These are phyloP conservation scores for Hyphodiscus sp. DNA, from an alignment of 2,329 filamentous ascomycete genomes.

Conservation along the genomic window DNA sequence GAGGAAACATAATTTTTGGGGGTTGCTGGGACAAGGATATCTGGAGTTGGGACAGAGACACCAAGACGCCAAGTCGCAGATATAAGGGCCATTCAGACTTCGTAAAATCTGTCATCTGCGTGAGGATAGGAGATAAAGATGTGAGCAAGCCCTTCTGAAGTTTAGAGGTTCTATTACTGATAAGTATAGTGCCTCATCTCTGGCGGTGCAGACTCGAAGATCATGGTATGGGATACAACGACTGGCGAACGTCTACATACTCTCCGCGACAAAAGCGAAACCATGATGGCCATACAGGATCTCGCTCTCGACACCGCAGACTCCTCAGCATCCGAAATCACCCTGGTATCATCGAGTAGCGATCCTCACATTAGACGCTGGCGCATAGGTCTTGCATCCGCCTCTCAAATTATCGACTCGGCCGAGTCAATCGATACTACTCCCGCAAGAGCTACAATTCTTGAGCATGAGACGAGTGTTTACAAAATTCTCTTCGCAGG, in stretches of 20 bases:
- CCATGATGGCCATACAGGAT: constrained; percentile 73
- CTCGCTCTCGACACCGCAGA: constrained; percentile 67
- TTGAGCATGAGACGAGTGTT: constrained; percentile 85
- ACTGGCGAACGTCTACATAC: constrained; percentile 65
- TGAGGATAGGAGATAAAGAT: constrained; percentile 53
- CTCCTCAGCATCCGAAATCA: constrained; percentile 41
- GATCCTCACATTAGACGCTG: constrained; percentile 75
- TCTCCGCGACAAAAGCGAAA: constrained; percentile 64
- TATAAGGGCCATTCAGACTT: constrained; percentile 84
- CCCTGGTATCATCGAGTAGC: constrained; percentile 74
- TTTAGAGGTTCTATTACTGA: constrained; percentile 2
- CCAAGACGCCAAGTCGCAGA: constrained; percentile 46
- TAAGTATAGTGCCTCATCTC: constrained; percentile 51
- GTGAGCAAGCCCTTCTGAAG: constrained; percentile 25
- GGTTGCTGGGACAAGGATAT: constrained; percentile 93
- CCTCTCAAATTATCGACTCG: constrained; percentile 46
- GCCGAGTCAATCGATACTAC: constrained; percentile 26
- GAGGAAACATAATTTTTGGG: constrained; percentile 62
- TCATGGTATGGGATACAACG: constrained; percentile 74
- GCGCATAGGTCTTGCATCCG: constrained; percentile 49
- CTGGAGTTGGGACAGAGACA: constrained; percentile 72
- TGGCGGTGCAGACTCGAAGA: constrained; percentile 71
- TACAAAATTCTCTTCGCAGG: constrained; percentile 75
- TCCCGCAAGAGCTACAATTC: constrained; percentile 47
- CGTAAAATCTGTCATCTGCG: constrained; percentile 70